Evolutionary conservation across 2,329 filamentous ascomycete species (phyloP).

Genomic region (Alternaria longipes): DNA sequence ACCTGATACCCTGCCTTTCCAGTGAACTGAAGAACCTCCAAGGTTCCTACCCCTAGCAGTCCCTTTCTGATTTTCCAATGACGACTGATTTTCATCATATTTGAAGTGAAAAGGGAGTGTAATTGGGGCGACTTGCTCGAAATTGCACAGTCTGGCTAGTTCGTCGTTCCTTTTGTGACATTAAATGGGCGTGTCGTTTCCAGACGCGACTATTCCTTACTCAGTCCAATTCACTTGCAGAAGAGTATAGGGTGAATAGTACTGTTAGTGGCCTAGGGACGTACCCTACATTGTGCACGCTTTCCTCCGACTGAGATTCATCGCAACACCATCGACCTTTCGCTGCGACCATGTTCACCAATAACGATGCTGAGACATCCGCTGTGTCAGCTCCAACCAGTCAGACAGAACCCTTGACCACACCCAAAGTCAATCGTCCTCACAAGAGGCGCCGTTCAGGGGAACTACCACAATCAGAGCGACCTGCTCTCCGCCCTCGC

Average conservation of each 20-base stretch:
- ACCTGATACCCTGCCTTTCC: not conserved
- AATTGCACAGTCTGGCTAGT: not conserved
- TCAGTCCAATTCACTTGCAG: not conserved
- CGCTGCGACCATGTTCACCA: not conserved
- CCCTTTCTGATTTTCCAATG: not conserved
- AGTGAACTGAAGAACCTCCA: not conserved
- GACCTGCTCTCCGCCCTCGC: not conserved
- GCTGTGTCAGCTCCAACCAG: not conserved
- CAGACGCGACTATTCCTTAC: not conserved
- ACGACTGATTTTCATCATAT: not conserved
- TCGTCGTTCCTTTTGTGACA: not conserved
- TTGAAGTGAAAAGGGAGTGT: not conserved
- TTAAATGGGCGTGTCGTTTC: not conserved
- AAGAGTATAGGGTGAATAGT: accelerated
- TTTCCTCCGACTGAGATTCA: not conserved
- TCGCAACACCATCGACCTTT: too few relatives aligned
- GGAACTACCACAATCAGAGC: not conserved
- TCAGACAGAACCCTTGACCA: too few relatives aligned
- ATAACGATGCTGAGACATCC: not conserved
- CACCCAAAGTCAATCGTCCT: not conserved
- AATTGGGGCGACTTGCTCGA: not conserved
- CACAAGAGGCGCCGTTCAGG: not conserved
- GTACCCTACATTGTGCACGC: not conserved
- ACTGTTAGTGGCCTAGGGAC: not conserved
- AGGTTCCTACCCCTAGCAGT: too few relatives aligned